Evolutionary conservation across 2,329 filamentous ascomycete species (phyloP).

Genomic region (Tolypocladium nubicola): DNA sequence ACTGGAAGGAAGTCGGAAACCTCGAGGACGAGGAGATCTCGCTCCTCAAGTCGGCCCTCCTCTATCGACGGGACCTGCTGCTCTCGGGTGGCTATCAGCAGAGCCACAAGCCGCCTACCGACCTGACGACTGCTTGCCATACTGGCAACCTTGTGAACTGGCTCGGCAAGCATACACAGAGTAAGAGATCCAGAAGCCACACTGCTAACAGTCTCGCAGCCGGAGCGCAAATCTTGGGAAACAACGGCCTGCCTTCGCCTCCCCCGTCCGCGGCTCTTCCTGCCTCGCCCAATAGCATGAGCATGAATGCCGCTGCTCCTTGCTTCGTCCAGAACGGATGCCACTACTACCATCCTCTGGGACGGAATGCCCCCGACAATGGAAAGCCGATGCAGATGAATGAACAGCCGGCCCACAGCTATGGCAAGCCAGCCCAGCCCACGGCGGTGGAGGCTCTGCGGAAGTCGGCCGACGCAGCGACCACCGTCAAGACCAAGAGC

Average conservation of each 20-base stretch:
- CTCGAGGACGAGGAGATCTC: constrained; percentile 17
- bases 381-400: background rate
- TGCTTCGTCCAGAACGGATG: constrained; percentile 9
- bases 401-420: background rate
- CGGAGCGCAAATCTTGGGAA: constrained; percentile 14
- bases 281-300: constrained; percentile 8
- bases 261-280: constrained; percentile 9
- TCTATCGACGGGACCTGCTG: constrained; percentile 17
- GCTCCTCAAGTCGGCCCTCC: constrained; percentile 21
- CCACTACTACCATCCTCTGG: constrained; percentile 14
- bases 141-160: constrained; percentile 21
- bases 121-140: constrained; percentile 15
- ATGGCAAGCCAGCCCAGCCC: background rate
- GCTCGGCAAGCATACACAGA: constrained; percentile 20
- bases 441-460: constrained; percentile 12
- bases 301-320: constrained; percentile 9
- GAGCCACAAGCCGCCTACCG: constrained; percentile 9
- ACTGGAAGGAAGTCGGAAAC: constrained; percentile 17
- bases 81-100: constrained; percentile 7
- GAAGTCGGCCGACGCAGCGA: constrained; percentile 16
- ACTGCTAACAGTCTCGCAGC: constrained; percentile 13
- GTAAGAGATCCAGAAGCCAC: background rate
- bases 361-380: background rate
- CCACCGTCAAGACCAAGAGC: background rate
- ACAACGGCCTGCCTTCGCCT: constrained; percentile 17